These are phyloP conservation scores for Globisporangium spinosum DNA, from an alignment of 352 stramenopile genomes.

Conservation along the genomic window DNA sequence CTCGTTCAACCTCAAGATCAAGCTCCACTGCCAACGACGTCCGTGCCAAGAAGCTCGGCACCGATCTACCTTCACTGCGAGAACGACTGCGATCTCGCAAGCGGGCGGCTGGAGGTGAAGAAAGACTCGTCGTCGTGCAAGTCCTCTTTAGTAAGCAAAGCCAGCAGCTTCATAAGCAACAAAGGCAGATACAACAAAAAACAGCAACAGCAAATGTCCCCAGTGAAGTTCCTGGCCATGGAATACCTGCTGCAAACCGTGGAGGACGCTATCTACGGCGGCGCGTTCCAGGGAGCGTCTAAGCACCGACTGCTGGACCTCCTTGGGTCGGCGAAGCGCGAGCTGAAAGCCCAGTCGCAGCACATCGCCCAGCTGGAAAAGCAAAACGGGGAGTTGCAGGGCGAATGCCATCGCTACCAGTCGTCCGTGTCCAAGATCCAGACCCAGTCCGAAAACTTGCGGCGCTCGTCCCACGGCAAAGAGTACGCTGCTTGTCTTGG, in stretches of 20 bases:
- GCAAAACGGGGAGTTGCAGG: slow-evolving; percentile 7
- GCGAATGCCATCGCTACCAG: slow-evolving; percentile 9
- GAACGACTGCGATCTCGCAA: background rate
- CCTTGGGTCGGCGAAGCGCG: slow-evolving; percentile 11
- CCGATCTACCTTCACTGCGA: background rate
- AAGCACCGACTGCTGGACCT: slow-evolving; percentile 14
- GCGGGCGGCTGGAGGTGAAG: background rate
- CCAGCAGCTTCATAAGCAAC: background rate
- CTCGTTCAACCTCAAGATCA: background rate
- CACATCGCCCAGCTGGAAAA: slow-evolving; percentile 11
- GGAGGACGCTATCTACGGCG: slow-evolving; percentile 13
- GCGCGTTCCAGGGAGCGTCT: slow-evolving; percentile 3
- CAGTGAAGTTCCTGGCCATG: slow-evolving; percentile 2
- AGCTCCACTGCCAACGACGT: background rate
- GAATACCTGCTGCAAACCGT: slow-evolving; percentile 12
- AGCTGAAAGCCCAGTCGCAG: slow-evolving; percentile 5
- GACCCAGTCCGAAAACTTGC: slow-evolving; percentile 15
- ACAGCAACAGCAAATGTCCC: background rate
- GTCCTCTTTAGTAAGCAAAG: background rate
- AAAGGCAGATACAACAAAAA: background rate
- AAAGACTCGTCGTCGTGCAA: background rate
- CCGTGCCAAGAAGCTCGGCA: background rate
- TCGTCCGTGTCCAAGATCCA: slow-evolving; percentile 16
- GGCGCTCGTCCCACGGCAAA: slow-evolving; percentile 14
- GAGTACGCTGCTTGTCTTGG: slow-evolving; percentile 11